Evolutionary conservation across 495 filamentous ascomycete genomes (phyloP), one percentile per base, ranked within the genome.

Genomic region (Penicillium steckii): DNA sequence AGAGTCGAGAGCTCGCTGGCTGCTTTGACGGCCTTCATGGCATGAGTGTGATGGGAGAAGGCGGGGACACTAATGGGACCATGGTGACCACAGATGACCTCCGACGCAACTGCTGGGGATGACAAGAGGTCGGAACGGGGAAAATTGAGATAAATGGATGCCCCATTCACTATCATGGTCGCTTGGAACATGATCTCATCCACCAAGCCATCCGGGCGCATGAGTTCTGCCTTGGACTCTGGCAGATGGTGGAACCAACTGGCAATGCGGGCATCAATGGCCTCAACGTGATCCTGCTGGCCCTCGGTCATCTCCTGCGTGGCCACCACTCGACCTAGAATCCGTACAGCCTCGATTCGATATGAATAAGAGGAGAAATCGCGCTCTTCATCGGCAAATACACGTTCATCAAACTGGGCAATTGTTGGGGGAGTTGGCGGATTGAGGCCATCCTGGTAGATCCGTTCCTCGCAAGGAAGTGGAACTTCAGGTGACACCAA

Each of bases 121-220:
- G 74, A 77, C 3, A 77, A 56, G 5, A 77, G 71, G 32, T 80
- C 72, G 12, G 82, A 80, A 45, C 57, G 78, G 53, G 72, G 73
- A 59, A 75, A 76, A 50, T 76, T 70, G 5, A 78, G 64, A 42
- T 75, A 73, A 40, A 75, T 76, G 35, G 72, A 63, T 4, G 74
- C 71, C 17, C 72, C 85, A 62, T 89, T 81, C 24, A 86, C 80
- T 44, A 94, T 85, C 83, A 94, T 91, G 48, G 87, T 87, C 9
- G 90, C 90, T 63, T 95, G 90, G 75, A 95, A 95, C 73, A 95
- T 83, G 80, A 95, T 87, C 71, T 95, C 89, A 61, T 96, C 91
- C 8, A 92, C 78, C 27, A 84, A 75, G 25, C 74, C 74, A 49
- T 86, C 81, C 51, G 80, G 79, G 32, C 80, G 80, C 48, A 93